Conservation (phyloP, 1,284 basidiomycete genomes). For the Mycena sp. region DNA sequence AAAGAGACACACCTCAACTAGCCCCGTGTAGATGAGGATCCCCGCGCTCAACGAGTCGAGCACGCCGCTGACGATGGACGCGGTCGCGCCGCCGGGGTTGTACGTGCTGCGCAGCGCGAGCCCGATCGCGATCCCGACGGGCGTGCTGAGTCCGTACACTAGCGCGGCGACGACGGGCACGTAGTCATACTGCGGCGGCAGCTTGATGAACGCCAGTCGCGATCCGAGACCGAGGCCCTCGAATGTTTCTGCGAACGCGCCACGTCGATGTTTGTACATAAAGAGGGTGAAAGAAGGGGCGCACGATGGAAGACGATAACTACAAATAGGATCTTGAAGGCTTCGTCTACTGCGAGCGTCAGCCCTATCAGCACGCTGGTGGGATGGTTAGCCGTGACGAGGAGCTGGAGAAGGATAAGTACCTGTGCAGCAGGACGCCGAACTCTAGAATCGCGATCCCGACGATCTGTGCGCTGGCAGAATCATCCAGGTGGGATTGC, state of each 20-base stretch:
- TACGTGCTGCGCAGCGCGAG: constrained; percentile 84
- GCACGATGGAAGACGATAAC: constrained; percentile 92
- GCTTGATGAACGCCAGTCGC: constrained; percentile 77
- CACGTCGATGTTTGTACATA: no score
- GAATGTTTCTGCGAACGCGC: constrained; percentile 74
- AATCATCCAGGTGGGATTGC: constrained; percentile 45
- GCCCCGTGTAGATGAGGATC: constrained; percentile 90
- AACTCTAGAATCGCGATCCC: constrained; percentile 91
- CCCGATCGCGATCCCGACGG: constrained; percentile 85
- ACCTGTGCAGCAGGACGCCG: constrained; percentile 90
- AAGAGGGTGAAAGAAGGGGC: constrained; percentile 39
- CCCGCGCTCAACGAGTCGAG: constrained; percentile 90
- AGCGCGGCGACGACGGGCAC: constrained; percentile 72
- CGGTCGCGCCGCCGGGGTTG: constrained; percentile 80
- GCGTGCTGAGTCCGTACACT: constrained; percentile 84
- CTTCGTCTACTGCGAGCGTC: constrained; percentile 86
- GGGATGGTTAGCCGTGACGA: background rate
- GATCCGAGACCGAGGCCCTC: constrained; percentile 94
- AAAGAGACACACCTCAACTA: constrained; percentile 74
- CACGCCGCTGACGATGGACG: constrained; percentile 84
- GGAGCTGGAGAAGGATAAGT: background rate
- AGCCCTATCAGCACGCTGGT: constrained; percentile 87
- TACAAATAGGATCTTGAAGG: constrained; percentile 88
- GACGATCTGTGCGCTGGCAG: constrained; percentile 78
- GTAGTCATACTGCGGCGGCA: constrained; percentile 68